Evolutionary conservation across 2,329 filamentous ascomycete genomes (phyloP), one percentile per base, ranked within the genome.

Genomic region (Cytospora chrysosperma): DNA sequence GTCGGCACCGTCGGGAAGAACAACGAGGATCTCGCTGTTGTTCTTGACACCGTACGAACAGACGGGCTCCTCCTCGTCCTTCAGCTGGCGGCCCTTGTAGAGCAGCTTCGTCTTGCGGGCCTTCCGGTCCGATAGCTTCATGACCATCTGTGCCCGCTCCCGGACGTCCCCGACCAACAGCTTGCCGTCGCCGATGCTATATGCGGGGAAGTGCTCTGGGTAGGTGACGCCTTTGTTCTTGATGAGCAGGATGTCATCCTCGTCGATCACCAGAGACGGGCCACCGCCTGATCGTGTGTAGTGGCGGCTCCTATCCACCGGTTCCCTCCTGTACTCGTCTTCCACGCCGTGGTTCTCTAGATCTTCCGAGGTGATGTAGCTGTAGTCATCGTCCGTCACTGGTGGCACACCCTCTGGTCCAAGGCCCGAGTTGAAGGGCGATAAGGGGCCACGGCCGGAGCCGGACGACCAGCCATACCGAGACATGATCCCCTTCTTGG

Each of bases 331-430:
- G 51, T 65, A 56, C 7, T 61, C 53, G 34, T 54, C 71, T 71
- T 74, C 74, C 67, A 73, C 69, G 65, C 72, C 75, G 28, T 75
- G 74, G 40, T 78, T 75, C 65, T 85, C 81, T 47, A 93, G 75
- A 70, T 93, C 90, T 70, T 91, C 86, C 30, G 88, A 87, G n/a
- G 90, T 92, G 72, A 93, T 93, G 78, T 94, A 93, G 73, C 86
- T 89, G 75, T 88, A 94, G 77, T 93, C 90, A 37, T 88, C 85
- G 69, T 92, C 89, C 69, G 86, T 90, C 65, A 93, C 87, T 68
- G 87, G 82, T 34, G 87, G 84, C 12, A 82, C 76, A 50, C 81
- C 78, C 47, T 64, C 65, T 17, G 72, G 69, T 43, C 77, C 74
- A 19, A 77, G 68, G 64, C 76, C 71, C 37, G 82, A 82, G 63